Percentiles rank a stretch among this genome's conserved stretches.
These are phyloP conservation scores for Citrus glauca DNA, from an alignment of 345 rosid genomes.

Conservation along the genomic window DNA sequence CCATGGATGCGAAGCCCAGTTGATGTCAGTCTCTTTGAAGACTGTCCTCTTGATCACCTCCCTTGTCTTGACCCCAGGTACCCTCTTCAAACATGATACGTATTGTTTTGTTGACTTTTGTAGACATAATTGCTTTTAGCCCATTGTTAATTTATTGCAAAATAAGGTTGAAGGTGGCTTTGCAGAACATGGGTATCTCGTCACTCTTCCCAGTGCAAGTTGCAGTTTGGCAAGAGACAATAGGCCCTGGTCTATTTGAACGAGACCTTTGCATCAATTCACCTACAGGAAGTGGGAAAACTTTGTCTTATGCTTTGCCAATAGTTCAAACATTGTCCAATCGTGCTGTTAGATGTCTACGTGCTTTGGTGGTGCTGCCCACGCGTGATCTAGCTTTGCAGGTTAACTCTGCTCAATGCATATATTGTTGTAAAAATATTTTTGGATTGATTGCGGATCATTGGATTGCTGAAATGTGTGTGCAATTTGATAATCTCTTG, in stretches of 20 bases:
- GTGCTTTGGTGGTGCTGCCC: slow-evolving; percentile 93
- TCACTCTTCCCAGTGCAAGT: slow-evolving; percentile 31
- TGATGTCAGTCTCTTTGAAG: slow-evolving; percentile 48
- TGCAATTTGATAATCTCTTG: background rate
- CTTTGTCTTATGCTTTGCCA: slow-evolving; percentile 86
- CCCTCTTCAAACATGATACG: background rate
- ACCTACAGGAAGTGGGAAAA: slow-evolving; percentile 79
- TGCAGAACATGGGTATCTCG: slow-evolving; percentile 59
- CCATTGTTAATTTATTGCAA: slow-evolving; percentile 1
- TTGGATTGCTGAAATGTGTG: background rate
- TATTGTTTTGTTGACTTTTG: background rate
- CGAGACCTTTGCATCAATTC: slow-evolving; percentile 88
- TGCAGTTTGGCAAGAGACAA: background rate
- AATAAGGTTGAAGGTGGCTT: slow-evolving; percentile 63
- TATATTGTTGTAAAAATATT: background rate
- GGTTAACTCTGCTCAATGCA: slow-evolving; percentile 29
- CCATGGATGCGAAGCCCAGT: slow-evolving; percentile 95
- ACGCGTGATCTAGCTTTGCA: slow-evolving; percentile 93
- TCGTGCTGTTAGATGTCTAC: slow-evolving; percentile 65
- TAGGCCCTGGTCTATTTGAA: slow-evolving; percentile 67
- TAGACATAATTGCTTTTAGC: background rate
- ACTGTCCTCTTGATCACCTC: slow-evolving; percentile 50
- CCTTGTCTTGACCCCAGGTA: slow-evolving; percentile 86
- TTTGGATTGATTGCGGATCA: background rate
- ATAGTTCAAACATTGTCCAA: slow-evolving; percentile 69